A percentile compares a stretch with the other conserved stretches of the same genome.
phyloP scores from a whole-genome alignment of 2,329 filamentous ascomycete genomes.

The Dothideomycetes sp. region DNA sequence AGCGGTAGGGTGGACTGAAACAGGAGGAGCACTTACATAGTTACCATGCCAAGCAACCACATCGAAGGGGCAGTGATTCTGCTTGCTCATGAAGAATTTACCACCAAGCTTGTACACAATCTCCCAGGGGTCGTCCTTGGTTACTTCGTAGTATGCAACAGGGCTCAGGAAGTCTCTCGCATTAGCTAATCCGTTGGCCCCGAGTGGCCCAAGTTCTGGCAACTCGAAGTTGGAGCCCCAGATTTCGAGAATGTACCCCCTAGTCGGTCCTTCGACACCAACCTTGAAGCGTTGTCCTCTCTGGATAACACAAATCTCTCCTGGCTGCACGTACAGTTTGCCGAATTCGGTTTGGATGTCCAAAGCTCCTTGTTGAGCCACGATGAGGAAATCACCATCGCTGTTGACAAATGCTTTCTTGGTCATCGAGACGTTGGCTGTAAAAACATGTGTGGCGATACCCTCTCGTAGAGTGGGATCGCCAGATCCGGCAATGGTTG shows the following conservation, averaged over 20 bases:
- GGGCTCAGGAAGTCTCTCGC: constrained; percentile 31
- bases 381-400: constrained; percentile 32
- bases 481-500: constrained; percentile 43
- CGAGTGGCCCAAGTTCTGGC: constrained; percentile 31
- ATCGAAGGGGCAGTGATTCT: constrained; percentile 36
- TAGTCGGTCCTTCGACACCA: constrained; percentile 29
- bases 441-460: constrained; percentile 41
- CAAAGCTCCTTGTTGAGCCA: constrained; percentile 28
- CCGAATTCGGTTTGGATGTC: constrained; percentile 33
- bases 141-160: constrained; percentile 29
- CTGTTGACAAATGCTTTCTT: constrained; percentile 38
- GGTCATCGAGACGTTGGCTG: constrained; percentile 39
- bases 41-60: constrained; percentile 34
- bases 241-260: constrained; percentile 33
- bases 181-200: constrained; percentile 32
- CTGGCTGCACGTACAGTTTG: constrained; percentile 30
- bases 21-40: constrained; percentile 31
- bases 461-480: constrained; percentile 43
- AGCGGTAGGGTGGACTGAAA: background rate
- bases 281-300: constrained; percentile 31
- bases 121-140: constrained; percentile 27
- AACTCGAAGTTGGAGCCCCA: constrained; percentile 34
- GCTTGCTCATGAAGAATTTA: constrained; percentile 25
- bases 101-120: constrained; percentile 31
- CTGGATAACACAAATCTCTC: constrained; percentile 33